Evolutionary conservation across 1,284 basidiomycete genomes (phyloP), one percentile per base, ranked within the genome.

Genomic region (Ganoderma sp.): DNA sequence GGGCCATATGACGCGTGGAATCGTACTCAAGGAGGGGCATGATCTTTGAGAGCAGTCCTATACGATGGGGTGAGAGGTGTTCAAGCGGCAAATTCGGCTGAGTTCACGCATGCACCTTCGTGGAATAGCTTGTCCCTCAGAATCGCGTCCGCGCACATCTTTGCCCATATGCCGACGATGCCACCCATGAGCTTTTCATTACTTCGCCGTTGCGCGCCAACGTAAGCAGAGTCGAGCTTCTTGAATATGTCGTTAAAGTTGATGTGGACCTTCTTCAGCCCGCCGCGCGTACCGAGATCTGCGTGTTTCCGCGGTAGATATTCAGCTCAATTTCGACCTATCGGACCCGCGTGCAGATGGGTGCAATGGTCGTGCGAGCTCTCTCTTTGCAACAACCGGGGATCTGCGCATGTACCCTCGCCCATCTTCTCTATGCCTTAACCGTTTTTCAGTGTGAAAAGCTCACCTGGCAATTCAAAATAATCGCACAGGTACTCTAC

Each of bases 121-220:
- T 83, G 80, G 73, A 87, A 84, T 28, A 90, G 78, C 70, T 86
- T 85, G 76, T 89, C 83, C 34, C 87, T 81, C 62, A 90, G 76
- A 59, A 90, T 80, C 1, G 86, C 81, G 76, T 90, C 88, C 0
- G 81, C 81, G 48, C 82, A 89, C 87, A 90, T 88, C 73, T 87
- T 88, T 12, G 87, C 84, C 74, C 85, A 90, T 59, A 90, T 86
- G 2, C 84, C 86, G 12, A 89, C 80, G 62, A 90, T 85, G 0
- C 85, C 87, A 2, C 87, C 88, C 69, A 73, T 72, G 15, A 78
- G 69, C 52, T 72, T 76, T 32, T 76, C 76, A 61, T 78, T 77
- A 3, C 64, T 73, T 17, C 28, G 48, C 39, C 71, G 70, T 52
- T 74, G 74, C 4, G 68, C 71, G 9, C 62, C 69, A 2, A 52